Evolutionary conservation across 2,329 filamentous ascomycete species (phyloP).

Genomic region (Zymoseptoria crescenta): DNA sequence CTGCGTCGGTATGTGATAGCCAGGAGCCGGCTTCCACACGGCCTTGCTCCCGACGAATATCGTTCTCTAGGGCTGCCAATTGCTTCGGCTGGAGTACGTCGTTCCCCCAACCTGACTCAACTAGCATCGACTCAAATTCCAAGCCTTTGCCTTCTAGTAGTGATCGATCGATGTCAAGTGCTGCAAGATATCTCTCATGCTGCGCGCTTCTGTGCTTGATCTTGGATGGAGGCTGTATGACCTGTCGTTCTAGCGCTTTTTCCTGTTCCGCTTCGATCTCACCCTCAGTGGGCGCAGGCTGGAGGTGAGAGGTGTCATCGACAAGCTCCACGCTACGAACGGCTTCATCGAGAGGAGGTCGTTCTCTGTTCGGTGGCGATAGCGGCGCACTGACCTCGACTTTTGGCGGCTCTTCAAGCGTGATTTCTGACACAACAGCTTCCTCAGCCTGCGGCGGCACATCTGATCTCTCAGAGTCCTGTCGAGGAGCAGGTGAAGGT

Average conservation of each 20-base stretch:
- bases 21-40: conserved; percentile 88
- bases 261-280: conserved; percentile 12
- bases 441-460: background rate
- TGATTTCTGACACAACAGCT: background rate
- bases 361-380: conserved; percentile 16
- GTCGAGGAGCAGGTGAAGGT: conserved; percentile 51
- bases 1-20: conserved; percentile 69
- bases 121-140: conserved; percentile 74
- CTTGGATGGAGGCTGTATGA: conserved; percentile 23
- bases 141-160: conserved; percentile 69
- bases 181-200: conserved; percentile 68
- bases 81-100: conserved; percentile 65
- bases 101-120: conserved; percentile 84
- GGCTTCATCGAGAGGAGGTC: conserved; percentile 2
- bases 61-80: conserved; percentile 71
- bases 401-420: conserved; percentile 13
- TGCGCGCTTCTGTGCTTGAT: conserved; percentile 59
- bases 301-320: conserved; percentile 13
- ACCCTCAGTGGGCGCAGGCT: conserved; percentile 12
- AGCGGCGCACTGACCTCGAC: conserved; percentile 22
- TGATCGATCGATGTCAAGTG: conserved; percentile 66
- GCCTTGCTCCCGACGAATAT: conserved; percentile 80
- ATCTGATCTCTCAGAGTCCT: conserved; percentile 6
- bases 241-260: conserved; percentile 20
- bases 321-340: conserved; percentile 18